Base-by-base conservation (phyloP, 2,329 filamentous ascomycete species). In the Claviceps capensis region DNA sequence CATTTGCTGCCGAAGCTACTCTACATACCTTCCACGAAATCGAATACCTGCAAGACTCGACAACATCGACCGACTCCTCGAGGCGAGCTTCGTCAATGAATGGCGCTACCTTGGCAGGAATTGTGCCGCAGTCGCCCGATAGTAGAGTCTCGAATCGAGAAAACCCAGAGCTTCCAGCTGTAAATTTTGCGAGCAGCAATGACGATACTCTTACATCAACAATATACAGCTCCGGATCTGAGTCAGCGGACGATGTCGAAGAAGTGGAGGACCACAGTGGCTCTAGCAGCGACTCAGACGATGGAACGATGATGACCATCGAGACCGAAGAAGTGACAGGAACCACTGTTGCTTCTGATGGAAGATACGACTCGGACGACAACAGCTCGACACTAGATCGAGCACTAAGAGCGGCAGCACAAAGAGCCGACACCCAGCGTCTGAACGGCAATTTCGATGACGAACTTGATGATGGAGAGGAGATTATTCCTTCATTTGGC, bases 11-110 rank as follows among this genome's bases (percentile, higher is more conserved):
- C 1, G 93, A 98, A 69, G 93, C 93, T 13, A 98, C 93, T 3
- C 76, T 98, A 38, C 93, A 98, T 65, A 98, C 93, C 0, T 97
- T 95, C 77, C 90, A 97, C 63, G 90, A 93, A 52, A 81, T 96
- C 45, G 91, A 97, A 62, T 86, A 90, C 56, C 78, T 82, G 64
- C 88, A 90, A 62, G 90, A 96, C 64, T 88, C 88, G 19, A 94
- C 89, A 1, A 86, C 84, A 7, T 85, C 86, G 0, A 85, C 83
- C 1, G 86, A 91, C 57, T 82, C 83, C 11, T 88, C 86, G 13
- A 75, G 88, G 59, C 78, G 86, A 56, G 81, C 83, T 50, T 93
- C 88, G 3, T 79, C 78, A 14, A 65, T 77, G 34, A 44, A 22
- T 36, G 72, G 64, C 1, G 62, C 62, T 2, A 62, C 61, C n/a